Conservation (phyloP, 768 basidiomycete genomes). For the Bullera alba region DNA sequence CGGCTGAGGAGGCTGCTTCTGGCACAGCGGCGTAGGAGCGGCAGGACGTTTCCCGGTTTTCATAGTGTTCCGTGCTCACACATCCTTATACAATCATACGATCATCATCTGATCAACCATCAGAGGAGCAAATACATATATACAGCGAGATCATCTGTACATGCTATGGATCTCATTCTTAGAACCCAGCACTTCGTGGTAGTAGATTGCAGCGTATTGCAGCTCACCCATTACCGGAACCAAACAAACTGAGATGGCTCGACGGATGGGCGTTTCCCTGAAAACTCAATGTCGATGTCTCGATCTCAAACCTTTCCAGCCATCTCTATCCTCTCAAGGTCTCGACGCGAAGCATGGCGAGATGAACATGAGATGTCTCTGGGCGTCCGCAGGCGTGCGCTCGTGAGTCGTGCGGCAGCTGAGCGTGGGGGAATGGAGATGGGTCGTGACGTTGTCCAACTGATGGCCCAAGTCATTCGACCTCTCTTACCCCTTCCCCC, state of each 20-base stretch:
- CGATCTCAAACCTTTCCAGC: not conserved
- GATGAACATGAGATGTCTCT: not conserved
- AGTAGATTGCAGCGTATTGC: too few species aligned
- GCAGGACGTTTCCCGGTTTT: too few species aligned
- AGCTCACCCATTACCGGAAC: too few species aligned
- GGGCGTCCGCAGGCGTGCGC: not conserved
- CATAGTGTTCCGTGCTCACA: too few species aligned
- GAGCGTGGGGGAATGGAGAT: not conserved
- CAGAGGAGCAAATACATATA: too few species aligned
- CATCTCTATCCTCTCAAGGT: not conserved
- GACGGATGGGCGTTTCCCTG: not conserved
- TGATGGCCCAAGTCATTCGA: not conserved
- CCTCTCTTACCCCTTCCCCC: not conserved
- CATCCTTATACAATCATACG: too few species aligned
- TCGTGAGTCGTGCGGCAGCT: not conserved
- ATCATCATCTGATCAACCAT: too few species aligned
- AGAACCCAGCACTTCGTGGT: too few species aligned
- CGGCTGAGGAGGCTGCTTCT: conserved; percentile 24
- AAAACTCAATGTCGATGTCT: not conserved
- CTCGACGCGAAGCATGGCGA: not conserved
- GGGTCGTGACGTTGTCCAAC: not conserved
- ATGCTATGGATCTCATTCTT: too few species aligned
- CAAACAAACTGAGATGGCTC: not conserved
- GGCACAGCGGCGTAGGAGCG: too few species aligned
- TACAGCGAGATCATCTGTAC: too few species aligned